Evolutionary conservation across 2,329 filamentous ascomycete species (phyloP).

Genomic region (Cladorrhinum sp.): DNA sequence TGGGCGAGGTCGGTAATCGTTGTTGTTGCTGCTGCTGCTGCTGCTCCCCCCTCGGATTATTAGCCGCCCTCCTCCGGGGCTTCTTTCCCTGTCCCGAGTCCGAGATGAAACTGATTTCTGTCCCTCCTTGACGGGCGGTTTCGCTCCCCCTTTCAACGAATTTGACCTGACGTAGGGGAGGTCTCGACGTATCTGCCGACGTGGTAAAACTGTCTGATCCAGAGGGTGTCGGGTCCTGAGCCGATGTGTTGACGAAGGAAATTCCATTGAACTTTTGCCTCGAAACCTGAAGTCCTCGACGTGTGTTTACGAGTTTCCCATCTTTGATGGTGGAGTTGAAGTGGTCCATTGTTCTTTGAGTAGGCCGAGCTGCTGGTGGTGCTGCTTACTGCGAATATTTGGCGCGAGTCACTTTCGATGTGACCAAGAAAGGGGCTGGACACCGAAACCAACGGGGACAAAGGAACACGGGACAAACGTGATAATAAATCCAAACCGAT

Average conservation of each 20-base stretch:
- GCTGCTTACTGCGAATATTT: neutral
- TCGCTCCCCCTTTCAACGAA: constrained; percentile 27
- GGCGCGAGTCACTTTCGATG: neutral
- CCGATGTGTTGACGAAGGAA: constrained; percentile 38
- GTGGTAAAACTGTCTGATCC: constrained; percentile 2
- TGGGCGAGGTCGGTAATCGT: constrained; percentile 9
- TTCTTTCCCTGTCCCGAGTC: constrained; percentile 13
- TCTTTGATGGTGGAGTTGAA: constrained; percentile 38
- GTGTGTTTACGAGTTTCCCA: constrained; percentile 37
- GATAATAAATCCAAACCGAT: neutral
- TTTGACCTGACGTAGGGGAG: constrained; percentile 28
- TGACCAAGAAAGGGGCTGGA: neutral
- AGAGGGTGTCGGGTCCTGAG: constrained; percentile 17
- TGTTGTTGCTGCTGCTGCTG: neutral
- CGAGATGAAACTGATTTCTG: constrained; percentile 2
- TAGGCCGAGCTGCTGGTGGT: constrained; percentile 4
- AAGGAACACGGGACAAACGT: neutral
- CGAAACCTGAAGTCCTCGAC: constrained; percentile 39
- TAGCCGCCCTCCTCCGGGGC: constrained; percentile 11
- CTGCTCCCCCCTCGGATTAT: constrained; percentile 2
- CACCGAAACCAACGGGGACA: neutral
- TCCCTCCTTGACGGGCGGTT: neutral
- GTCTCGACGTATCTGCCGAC: constrained; percentile 9
- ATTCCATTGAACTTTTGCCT: constrained; percentile 39
- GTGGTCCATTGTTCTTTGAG: constrained; percentile 35